Evolutionary conservation across 2,329 filamentous ascomycete genomes (phyloP).

Genomic region (Metarhizium album): DNA sequence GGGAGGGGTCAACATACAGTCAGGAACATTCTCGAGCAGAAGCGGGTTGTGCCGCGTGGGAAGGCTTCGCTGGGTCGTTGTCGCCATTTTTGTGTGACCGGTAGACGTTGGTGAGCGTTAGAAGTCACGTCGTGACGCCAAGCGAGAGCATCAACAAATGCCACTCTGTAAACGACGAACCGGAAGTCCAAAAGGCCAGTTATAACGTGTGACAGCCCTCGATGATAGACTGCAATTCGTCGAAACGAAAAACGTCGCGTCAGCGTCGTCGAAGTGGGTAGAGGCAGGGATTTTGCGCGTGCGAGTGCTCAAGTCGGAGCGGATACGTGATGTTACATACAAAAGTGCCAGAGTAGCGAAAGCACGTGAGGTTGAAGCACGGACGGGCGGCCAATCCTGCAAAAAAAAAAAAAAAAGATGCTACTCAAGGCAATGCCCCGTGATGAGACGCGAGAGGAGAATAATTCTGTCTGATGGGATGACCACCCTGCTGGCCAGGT

Average conservation of each 20-base stretch:
- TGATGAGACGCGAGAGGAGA: conserved; percentile 3
- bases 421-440: conserved; percentile 2
- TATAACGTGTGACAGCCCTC: background rate
- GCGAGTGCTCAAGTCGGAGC: background rate
- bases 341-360: background rate
- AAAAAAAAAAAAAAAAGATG: background rate
- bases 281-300: background rate
- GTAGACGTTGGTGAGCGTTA: background rate
- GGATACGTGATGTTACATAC: background rate
- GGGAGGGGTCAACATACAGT: conserved; percentile 36
- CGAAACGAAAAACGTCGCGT: background rate
- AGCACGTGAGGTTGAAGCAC: background rate
- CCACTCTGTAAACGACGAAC: background rate
- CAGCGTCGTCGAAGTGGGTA: background rate
- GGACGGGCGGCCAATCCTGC: background rate
- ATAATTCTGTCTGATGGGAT: conserved; percentile 5
- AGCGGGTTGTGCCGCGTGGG: conserved; percentile 55
- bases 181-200: background rate
- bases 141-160: background rate
- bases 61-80: conserved; percentile 32
- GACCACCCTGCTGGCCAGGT: conserved; percentile 8
- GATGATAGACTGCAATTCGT: background rate
- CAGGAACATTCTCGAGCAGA: conserved; percentile 51
- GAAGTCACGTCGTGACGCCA: conserved; percentile 3
- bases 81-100: conserved; percentile 21